Conservation (phyloP, 1,139 yeast species). For the Pneumocystis sp. region DNA sequence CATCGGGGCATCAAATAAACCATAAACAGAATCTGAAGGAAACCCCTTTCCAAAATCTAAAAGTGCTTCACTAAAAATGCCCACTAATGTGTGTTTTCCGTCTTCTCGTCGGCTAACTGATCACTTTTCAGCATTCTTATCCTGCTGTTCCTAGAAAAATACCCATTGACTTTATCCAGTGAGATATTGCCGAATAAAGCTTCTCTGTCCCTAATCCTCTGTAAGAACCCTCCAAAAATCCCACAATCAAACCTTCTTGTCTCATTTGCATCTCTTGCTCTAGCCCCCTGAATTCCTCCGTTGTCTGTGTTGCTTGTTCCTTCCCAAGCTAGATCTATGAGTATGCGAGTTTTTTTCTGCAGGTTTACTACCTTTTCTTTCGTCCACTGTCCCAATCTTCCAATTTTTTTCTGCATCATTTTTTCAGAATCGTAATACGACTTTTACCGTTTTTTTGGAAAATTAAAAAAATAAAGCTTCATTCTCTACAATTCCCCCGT, state of each 20-base stretch:
- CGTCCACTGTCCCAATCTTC: not conserved
- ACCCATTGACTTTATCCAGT: not conserved
- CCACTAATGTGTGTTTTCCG: constrained; percentile 15
- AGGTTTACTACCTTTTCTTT: not conserved
- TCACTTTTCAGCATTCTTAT: not conserved
- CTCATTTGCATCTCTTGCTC: constrained; percentile 15
- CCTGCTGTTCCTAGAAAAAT: not conserved
- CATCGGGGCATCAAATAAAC: not conserved
- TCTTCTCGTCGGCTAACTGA: constrained; percentile 4
- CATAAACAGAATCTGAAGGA: constrained; percentile 15
- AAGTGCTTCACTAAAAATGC: constrained; percentile 14
- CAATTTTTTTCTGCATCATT: not conserved
- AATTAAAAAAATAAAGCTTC: no score
- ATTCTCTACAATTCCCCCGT: no score
- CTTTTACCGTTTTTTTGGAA: not conserved
- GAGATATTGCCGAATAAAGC: not conserved
- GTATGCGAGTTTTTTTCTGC: no score
- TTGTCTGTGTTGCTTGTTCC: constrained; percentile 16
- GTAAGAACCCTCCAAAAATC: not conserved
- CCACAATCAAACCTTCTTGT: constrained; percentile 12
- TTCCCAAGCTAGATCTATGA: constrained; percentile 11
- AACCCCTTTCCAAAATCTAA: constrained; percentile 15
- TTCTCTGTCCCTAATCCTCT: not conserved
- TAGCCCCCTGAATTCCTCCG: constrained; percentile 16
- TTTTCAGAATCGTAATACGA: not conserved